Percentiles rank a stretch among this genome's conserved stretches.
Conservation (phyloP, 1,139 yeast genomes). For the Citeromyces hawaiiensis region DNA sequence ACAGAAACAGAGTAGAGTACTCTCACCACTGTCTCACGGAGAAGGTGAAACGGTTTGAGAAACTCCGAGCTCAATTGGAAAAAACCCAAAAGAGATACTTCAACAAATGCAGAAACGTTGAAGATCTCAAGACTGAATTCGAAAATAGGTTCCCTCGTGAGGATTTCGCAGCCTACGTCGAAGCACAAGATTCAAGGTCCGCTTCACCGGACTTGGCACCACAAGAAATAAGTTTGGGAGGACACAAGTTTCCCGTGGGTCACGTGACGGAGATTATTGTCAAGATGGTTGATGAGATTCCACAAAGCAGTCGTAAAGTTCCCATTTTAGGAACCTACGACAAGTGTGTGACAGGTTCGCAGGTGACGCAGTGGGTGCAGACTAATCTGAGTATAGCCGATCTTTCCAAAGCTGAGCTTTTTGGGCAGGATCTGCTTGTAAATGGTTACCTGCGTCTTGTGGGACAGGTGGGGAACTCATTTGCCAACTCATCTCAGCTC, state of each 20-base stretch:
- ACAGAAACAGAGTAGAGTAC: conserved; percentile 51
- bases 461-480: conserved; percentile 47
- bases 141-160: conserved; percentile 4
- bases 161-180: conserved; percentile 3
- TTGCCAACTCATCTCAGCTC: conserved; percentile 68
- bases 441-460: conserved; percentile 56
- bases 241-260: conserved; percentile 17
- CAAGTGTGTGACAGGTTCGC: conserved; percentile 50
- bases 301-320: conserved; percentile 38
- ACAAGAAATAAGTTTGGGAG: conserved; percentile 11
- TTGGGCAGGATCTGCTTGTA: conserved; percentile 64
- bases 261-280: conserved; percentile 27
- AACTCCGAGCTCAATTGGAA: conserved; percentile 32
- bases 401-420: conserved; percentile 46
- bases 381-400: conserved; percentile 23
- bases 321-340: conserved; percentile 59
- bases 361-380: conserved; percentile 51
- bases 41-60: conserved; percentile 41
- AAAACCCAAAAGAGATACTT: conserved; percentile 48
- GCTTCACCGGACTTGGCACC: background rate
- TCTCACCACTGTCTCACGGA: conserved; percentile 40
- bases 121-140: conserved; percentile 4
- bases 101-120: conserved; percentile 2
- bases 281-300: conserved; percentile 26
- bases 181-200: conserved; percentile 1